These are phyloP conservation scores for Recurvomyces mirabilis DNA, from an alignment of 495 filamentous ascomycete genomes.

Conservation along the genomic window DNA sequence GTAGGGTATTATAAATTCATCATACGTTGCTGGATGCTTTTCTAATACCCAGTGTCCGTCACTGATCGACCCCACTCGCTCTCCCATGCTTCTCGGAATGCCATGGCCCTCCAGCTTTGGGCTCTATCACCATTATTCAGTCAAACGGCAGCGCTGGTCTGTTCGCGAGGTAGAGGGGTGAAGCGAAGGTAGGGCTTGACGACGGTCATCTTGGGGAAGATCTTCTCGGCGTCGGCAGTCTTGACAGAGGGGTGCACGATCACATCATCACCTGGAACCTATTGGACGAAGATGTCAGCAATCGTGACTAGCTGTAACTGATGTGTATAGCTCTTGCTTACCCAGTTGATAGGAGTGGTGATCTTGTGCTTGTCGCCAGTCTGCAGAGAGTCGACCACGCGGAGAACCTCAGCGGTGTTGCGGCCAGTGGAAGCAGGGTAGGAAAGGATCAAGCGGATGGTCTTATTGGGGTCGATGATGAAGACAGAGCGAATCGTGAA, in stretches of 20 bases:
- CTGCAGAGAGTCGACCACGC: slow-evolving; percentile 91
- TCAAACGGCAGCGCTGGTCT: slow-evolving; percentile 29
- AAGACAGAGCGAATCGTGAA: slow-evolving; percentile 99
- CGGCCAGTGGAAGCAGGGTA: slow-evolving; percentile 97
- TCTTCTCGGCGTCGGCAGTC: slow-evolving; percentile 70
- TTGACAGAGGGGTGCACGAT: slow-evolving; percentile 86
- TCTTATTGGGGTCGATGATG: slow-evolving; percentile 97
- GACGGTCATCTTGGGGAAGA: slow-evolving; percentile 82
- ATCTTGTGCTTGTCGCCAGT: slow-evolving; percentile 93
- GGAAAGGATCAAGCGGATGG: slow-evolving; percentile 86
- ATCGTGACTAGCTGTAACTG: not conserved
- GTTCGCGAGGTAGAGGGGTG: slow-evolving; percentile 33
- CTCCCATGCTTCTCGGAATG: slow-evolving; percentile 13
- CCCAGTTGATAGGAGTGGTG: slow-evolving; percentile 54
- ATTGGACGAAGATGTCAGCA: slow-evolving; percentile 5
- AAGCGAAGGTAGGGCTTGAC: slow-evolving; percentile 76
- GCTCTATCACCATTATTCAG: slow-evolving; percentile 1
- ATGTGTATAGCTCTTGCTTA: slow-evolving; percentile 53
- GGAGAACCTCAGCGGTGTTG: slow-evolving; percentile 90
- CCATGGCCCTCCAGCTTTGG: slow-evolving; percentile 8
- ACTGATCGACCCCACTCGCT: slow-evolving; percentile 15
- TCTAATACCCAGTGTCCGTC: slow-evolving; percentile 5
- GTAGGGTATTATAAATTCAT: no score
- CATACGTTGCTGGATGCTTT: no score
- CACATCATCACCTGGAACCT: slow-evolving; percentile 53